Evolutionary conservation across 2,329 filamentous ascomycete genomes (phyloP), one percentile per base, ranked within the genome.

Genomic region (Neopestalotiopsis rosae): DNA sequence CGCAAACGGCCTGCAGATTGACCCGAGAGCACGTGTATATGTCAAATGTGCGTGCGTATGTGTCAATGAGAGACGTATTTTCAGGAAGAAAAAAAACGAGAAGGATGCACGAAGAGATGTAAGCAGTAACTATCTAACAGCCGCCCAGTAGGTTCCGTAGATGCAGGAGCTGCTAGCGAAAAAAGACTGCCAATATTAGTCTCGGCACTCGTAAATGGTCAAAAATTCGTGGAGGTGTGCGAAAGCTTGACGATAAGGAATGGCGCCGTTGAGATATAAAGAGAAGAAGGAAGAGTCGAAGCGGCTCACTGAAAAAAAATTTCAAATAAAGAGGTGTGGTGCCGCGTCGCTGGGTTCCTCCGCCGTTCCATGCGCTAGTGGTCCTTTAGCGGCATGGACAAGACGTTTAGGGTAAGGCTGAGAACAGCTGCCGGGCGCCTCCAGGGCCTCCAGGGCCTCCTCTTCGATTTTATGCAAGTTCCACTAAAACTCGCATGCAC

Each of bases 121-220:
- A 81, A 87, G 92, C 94, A 94, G 90, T 90, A 89, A 89, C 94
- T 97, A 97, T 97, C 94, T 97, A 97, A 95, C 94, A 88, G 92
- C 90, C 91, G 89, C 87, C 92, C 91, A 93, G 94, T 89, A 81
- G 82, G 79, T 81, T 80, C 79, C 67, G 74, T 74, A 83, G 83
- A 75, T 78, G 89, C 93, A 94, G 94, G 93, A 91, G 91, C 93
- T 90, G 94, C 93, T 98, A 98, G 95, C 95, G 95, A 97, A 94
- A 64, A 94, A 93, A 93, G 92, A 92, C 92, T 93, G 92, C 91
- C 79, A 80, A 78, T 75, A 65, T 92, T 85, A 80, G 80, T 97
- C 93, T 97, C 81, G 93, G 93, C 95, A 96, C 90, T 85, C 83
- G 83, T 90, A 88, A 96, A 97, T 97, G 95, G 90, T 95, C 94